These are phyloP conservation scores for Tylopilus subfusipes DNA, from an alignment of 768 basidiomycete genomes.

Conservation along the genomic window DNA sequence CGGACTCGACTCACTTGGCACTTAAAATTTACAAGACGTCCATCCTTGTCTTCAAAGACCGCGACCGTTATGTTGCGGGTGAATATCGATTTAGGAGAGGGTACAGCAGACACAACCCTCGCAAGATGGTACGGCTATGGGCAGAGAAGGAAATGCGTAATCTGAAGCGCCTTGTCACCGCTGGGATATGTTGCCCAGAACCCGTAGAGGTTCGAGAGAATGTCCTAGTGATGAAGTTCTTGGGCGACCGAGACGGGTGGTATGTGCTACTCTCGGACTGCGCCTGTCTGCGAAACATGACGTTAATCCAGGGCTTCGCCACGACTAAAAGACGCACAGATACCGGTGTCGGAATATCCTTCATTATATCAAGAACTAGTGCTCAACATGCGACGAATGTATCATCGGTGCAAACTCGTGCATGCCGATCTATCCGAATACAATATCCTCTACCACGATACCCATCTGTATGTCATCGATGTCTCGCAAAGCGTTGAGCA, in stretches of 20 bases:
- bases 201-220: slow-evolving; percentile 94
- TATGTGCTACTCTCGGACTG: slow-evolving; percentile 35
- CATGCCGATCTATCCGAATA: slow-evolving; percentile 99
- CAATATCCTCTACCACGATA: slow-evolving; percentile 86
- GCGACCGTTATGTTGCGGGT: slow-evolving; percentile 95
- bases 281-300: slow-evolving; percentile 1
- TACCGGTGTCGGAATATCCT: slow-evolving; percentile 48
- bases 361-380: slow-evolving; percentile 77
- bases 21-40: slow-evolving; percentile 99
- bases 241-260: slow-evolving; percentile 82
- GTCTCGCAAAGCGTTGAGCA: slow-evolving; percentile 99
- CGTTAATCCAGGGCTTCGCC: slow-evolving; percentile 72
- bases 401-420: slow-evolving; percentile 86
- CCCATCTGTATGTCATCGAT: slow-evolving; percentile 90
- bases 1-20: slow-evolving; percentile 62
- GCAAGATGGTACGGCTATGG: slow-evolving; percentile 99
- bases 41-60: slow-evolving; percentile 94
- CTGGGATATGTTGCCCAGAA: slow-evolving; percentile 83
- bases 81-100: slow-evolving; percentile 94
- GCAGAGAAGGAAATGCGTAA: slow-evolving; percentile 99
- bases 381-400: slow-evolving; percentile 77
- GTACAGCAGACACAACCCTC: slow-evolving; percentile 84
- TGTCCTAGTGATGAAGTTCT: slow-evolving; percentile 92
- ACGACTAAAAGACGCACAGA: slow-evolving; percentile 83
- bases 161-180: slow-evolving; percentile 75